Base-by-base conservation (phyloP, 768 basidiomycete genomes). In the Boletus sp. region DNA sequence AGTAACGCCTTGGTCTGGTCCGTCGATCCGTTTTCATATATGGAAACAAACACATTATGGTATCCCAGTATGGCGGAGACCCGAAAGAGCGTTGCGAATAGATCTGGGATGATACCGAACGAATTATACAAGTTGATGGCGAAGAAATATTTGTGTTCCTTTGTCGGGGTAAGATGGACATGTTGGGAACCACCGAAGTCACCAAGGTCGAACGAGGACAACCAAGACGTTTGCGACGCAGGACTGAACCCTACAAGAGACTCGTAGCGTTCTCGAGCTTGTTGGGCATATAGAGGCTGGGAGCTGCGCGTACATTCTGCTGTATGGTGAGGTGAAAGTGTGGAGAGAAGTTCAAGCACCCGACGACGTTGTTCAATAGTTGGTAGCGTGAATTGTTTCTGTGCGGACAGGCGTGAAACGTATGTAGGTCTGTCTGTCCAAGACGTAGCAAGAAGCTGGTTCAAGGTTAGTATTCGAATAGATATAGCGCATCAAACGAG, bases 61-160 rank as follows among this genome's bases (percentile, higher is more conserved):
- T 92, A 98, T 6, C 97, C 97, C 32, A 99, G 79, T 59, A 99
- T 83, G 37, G 90, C 81, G 0, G 93, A 86, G 37, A 95, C 86
- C 53, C 94, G 85, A 79, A 99, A 99, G 62, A 99, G 87, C 21
- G 94, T 94, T 32, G 93, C 87, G 70, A 98, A 98, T 34, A 98
- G 81, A 74, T 99, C 97, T 17, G 97, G 95, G 61, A 98, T 95
- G 70, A 98, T 77, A 74, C 97, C 94, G 83, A 98, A 99, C 13
- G 95, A 98, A 78, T 99, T 99, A 80, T 98, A 98, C 55, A 98
- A 79, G 74, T 99, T 99, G 81, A 99, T 98, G 56, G 93, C 96
- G 73, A 99, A 97, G 74, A 93, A 98, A 71, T 98, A 99, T 70
- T 99, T 98, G 83, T 99, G 97, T 60, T 88, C 82, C 65, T 77